Percentiles rank a stretch among this genome's conserved stretches.
Evolutionary conservation across 768 basidiomycete genomes (phyloP).

Genomic region (Dendrothele bispora): DNA sequence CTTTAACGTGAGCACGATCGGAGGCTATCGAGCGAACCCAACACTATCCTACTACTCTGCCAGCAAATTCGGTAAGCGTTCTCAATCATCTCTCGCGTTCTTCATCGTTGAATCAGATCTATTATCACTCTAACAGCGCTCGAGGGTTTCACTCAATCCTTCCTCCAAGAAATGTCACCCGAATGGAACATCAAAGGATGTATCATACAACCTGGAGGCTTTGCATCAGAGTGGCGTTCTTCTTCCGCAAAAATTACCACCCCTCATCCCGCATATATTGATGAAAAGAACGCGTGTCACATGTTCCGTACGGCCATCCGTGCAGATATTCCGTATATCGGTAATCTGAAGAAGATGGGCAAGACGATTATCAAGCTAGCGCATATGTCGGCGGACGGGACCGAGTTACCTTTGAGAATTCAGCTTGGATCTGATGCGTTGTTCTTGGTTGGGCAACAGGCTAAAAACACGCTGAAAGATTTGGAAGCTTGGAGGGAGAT

Average conservation of each 20-base stretch:
- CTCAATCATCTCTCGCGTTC: not conserved
- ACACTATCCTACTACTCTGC: slow-evolving; percentile 31
- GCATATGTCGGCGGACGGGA: not conserved
- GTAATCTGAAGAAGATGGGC: slow-evolving; percentile 16
- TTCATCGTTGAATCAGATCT: not conserved
- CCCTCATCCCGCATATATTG: slow-evolving; percentile 21
- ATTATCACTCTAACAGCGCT: slow-evolving; percentile 21
- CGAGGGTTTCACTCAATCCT: slow-evolving; percentile 31
- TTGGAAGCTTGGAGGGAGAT: slow-evolving; percentile 3
- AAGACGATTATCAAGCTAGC: slow-evolving; percentile 14
- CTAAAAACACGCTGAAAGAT: slow-evolving; percentile 5
- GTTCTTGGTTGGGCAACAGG: slow-evolving; percentile 13
- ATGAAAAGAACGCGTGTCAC: slow-evolving; percentile 10
- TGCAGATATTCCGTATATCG: slow-evolving; percentile 10
- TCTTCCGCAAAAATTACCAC: slow-evolving; percentile 15
- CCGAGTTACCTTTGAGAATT: slow-evolving; percentile 21
- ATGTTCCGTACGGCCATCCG: slow-evolving; percentile 4
- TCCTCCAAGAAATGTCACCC: slow-evolving; percentile 36
- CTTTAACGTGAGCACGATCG: slow-evolving; percentile 31
- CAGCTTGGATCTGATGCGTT: slow-evolving; percentile 22
- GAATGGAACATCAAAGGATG: slow-evolving; percentile 38
- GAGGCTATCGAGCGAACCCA: slow-evolving; percentile 31
- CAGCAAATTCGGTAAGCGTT: slow-evolving; percentile 34
- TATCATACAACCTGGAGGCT: slow-evolving; percentile 23
- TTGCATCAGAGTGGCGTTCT: slow-evolving; percentile 20